Evolutionary conservation across 192 early-diverging fungal genomes (phyloP).

Genomic region (Coemansia sp.): DNA sequence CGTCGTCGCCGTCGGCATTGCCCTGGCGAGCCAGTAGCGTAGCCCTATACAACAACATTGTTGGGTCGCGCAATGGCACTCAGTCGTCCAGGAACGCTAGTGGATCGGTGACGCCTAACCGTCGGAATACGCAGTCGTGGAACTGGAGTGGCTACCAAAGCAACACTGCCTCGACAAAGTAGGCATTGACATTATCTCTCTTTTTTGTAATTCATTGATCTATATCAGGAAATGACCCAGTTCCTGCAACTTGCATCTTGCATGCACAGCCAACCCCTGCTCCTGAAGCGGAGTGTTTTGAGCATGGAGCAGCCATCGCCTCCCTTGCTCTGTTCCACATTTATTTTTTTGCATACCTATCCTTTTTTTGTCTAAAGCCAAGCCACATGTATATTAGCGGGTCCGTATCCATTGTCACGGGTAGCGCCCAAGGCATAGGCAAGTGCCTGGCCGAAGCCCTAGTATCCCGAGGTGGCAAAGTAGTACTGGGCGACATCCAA

Average conservation of each 20-base stretch:
- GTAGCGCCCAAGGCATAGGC: constrained; percentile 56
- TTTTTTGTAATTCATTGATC: not conserved
- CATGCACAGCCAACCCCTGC: not conserved
- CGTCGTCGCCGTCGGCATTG: constrained; percentile 1
- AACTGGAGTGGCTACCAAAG: constrained; percentile 16
- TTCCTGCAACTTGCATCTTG: not conserved
- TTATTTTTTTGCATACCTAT: not conserved
- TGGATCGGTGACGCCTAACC: constrained; percentile 6
- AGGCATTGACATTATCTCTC: no score
- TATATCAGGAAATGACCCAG: not conserved
- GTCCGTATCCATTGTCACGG: not conserved
- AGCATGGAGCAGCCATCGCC: not conserved
- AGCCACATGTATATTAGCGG: constrained; percentile 1
- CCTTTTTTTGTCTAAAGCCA: not conserved
- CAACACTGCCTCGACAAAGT: constrained; percentile 1
- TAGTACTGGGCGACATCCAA: constrained; percentile 64
- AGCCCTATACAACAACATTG: constrained; percentile 7
- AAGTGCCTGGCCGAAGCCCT: constrained; percentile 59
- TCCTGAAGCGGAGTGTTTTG: not conserved
- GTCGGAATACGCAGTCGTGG: constrained; percentile 32
- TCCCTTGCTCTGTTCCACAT: not conserved
- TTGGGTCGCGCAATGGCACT: constrained; percentile 7
- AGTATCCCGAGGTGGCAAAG: constrained; percentile 58
- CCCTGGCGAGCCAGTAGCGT: constrained; percentile 22
- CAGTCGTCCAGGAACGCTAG: constrained; percentile 3